Conservation (phyloP, 768 basidiomycete genomes). For the Boletus pseudo-olivaceus region DNA sequence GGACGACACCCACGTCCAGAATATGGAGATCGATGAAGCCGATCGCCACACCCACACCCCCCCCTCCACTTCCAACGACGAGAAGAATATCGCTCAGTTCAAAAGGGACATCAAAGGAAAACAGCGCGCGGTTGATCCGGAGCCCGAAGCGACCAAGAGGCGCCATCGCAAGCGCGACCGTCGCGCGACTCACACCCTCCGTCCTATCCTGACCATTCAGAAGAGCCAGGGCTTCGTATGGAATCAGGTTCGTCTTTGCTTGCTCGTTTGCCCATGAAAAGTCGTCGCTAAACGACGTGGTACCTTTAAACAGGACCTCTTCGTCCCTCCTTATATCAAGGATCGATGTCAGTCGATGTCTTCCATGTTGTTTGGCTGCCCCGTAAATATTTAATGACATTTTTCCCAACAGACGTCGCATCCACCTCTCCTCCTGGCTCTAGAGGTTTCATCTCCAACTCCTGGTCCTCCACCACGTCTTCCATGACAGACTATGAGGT, state of each 20-base stretch:
- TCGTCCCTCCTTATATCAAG: constrained; percentile 86
- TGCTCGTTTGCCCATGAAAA: background rate
- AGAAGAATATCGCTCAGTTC: constrained; percentile 37
- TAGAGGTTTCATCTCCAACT: constrained; percentile 60
- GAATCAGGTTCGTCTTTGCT: constrained; percentile 69
- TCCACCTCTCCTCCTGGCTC: constrained; percentile 80
- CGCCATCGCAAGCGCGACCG: constrained; percentile 52
- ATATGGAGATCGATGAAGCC: constrained; percentile 52
- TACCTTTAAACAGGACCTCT: constrained; percentile 59
- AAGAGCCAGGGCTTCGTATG: constrained; percentile 86
- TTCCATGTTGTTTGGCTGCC: constrained; percentile 11
- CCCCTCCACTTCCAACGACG: constrained; percentile 19
- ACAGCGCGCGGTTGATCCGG: constrained; percentile 71
- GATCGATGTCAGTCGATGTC: constrained; percentile 69
- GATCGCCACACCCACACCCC: constrained; percentile 24
- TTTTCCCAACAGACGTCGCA: constrained; percentile 55
- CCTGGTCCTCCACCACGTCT: constrained; percentile 63
- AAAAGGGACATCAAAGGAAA: constrained; percentile 75
- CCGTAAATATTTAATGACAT: background rate
- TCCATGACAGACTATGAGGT: constrained; percentile 75
- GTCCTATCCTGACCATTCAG: constrained; percentile 85
- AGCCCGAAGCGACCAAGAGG: constrained; percentile 48
- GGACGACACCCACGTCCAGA: constrained; percentile 44
- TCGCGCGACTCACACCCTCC: constrained; percentile 57
- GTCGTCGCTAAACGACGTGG: background rate